phyloP scores from a whole-genome alignment of 2,329 filamentous ascomycete species.

The Cordyceps fumosorosea region DNA sequence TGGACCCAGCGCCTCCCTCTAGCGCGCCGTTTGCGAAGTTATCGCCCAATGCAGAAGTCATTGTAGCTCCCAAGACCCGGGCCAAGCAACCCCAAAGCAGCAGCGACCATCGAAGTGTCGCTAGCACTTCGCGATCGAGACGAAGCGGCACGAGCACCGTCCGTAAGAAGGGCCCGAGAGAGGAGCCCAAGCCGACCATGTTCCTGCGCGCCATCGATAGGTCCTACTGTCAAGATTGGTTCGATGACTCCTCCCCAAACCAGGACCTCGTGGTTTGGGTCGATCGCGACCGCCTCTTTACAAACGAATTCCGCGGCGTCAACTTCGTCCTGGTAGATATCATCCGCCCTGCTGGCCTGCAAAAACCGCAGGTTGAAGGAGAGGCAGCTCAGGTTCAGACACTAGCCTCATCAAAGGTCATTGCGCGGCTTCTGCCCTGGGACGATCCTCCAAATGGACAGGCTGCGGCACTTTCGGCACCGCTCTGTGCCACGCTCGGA shows the following conservation, averaged over 20 bases:
- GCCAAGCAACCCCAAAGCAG: conserved; percentile 58
- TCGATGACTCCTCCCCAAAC: conserved; percentile 58
- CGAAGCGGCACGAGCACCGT: conserved; percentile 71
- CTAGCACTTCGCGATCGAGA: conserved; percentile 72
- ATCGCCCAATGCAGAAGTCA: conserved; percentile 88
- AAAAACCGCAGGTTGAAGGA: conserved; percentile 62
- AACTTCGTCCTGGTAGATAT: conserved; percentile 78
- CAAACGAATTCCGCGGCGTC: conserved; percentile 66
- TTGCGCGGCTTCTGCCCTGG: conserved; percentile 74
- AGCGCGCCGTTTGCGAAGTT: conserved; percentile 83
- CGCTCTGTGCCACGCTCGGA: conserved; percentile 68
- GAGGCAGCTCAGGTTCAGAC: conserved; percentile 50
- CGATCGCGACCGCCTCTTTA: conserved; percentile 67
- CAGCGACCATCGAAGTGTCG: conserved; percentile 74
- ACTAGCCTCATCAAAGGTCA: conserved; percentile 48
- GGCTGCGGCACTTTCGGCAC: conserved; percentile 70
- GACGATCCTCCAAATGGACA: conserved; percentile 78
- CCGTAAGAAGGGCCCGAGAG: conserved; percentile 46
- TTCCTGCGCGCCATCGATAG: conserved; percentile 79
- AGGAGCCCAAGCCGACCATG: conserved; percentile 59
- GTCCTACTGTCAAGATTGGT: conserved; percentile 64
- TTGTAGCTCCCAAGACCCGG: conserved; percentile 89
- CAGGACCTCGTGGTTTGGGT: conserved; percentile 72
- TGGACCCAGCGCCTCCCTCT: conserved; percentile 66
- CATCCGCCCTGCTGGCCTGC: conserved; percentile 73